phyloP scores from a whole-genome alignment of 75 land plant species.

The Selaginella tamariscina region DNA sequence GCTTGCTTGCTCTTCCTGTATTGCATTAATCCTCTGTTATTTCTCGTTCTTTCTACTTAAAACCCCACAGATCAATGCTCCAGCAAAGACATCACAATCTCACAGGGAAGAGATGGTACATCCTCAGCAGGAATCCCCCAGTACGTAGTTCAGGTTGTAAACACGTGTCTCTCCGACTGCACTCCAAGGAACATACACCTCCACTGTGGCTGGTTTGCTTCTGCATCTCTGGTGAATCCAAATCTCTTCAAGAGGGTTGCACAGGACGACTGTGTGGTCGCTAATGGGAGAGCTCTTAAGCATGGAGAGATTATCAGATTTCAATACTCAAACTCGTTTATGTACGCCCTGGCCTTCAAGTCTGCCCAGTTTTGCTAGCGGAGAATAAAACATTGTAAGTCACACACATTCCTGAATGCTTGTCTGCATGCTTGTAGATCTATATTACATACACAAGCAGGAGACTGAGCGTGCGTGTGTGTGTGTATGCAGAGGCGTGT shows the following conservation, averaged over 20 bases:
- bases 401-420: too few species aligned
- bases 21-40: not conserved
- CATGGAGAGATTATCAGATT: slow-evolving; percentile 36
- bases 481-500: not conserved
- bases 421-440: too few species aligned
- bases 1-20: not conserved
- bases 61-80: too few species aligned
- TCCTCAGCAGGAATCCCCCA: slow-evolving; percentile 15
- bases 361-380: slow-evolving; percentile 46
- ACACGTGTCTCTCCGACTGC: slow-evolving; percentile 14
- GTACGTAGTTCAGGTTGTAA: slow-evolving; percentile 19
- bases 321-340: slow-evolving; percentile 46
- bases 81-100: slow-evolving; percentile 15
- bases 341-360: slow-evolving; percentile 46
- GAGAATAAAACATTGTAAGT: too few species aligned
- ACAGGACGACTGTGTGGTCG: slow-evolving; percentile 49
- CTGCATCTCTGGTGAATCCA: slow-evolving; percentile 5
- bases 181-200: not conserved
- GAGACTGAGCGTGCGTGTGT: too few species aligned
- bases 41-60: not conserved
- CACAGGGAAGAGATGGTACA: slow-evolving; percentile 11
- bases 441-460: not conserved
- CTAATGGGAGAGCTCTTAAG: slow-evolving; percentile 38
- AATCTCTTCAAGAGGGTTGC: slow-evolving; percentile 33
- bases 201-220: slow-evolving; percentile 1